Evolutionary conservation across 257 asterid genomes (phyloP).

Genomic region (Solanum dulcamara): DNA sequence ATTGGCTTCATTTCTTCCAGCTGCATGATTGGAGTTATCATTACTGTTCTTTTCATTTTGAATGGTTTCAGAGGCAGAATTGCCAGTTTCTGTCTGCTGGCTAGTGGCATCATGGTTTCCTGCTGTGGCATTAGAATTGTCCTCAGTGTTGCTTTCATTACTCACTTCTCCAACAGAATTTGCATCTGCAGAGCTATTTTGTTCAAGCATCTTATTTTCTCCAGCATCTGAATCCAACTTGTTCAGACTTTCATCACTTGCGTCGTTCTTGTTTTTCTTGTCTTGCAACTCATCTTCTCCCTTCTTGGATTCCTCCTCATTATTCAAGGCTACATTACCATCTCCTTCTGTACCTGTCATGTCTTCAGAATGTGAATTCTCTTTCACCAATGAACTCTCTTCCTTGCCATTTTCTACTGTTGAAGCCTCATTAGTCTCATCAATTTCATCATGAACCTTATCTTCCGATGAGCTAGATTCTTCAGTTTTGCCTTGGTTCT

Average conservation of each 20-base stretch:
- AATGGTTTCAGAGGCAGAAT: background rate
- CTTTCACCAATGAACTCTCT: conserved; percentile 9
- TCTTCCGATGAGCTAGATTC: conserved; percentile 20
- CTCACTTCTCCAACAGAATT: background rate
- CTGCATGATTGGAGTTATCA: background rate
- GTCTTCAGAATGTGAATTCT: conserved; percentile 17
- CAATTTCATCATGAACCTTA: conserved; percentile 14
- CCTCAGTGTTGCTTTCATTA: conserved; percentile 8
- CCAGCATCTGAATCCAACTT: conserved; percentile 5
- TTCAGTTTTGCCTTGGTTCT: conserved; percentile 13
- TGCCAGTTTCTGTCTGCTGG: background rate
- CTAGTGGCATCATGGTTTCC: background rate
- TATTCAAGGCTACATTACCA: conserved; percentile 3
- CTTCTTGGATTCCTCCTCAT: conserved; percentile 14
- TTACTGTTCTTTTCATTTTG: background rate
- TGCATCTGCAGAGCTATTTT: conserved; percentile 7
- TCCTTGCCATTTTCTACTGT: conserved; percentile 9
- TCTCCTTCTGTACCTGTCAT: conserved; percentile 14
- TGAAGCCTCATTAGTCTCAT: conserved; percentile 10
- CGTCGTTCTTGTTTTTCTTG: background rate
- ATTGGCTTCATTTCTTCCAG: background rate
- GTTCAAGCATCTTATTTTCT: conserved; percentile 11
- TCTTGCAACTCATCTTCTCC: conserved; percentile 11
- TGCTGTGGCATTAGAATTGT: conserved; percentile 10
- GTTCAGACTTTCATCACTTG: conserved; percentile 5